Base-by-base conservation (phyloP, 306 rosid genomes). In the Oemleria cerasiformis region DNA sequence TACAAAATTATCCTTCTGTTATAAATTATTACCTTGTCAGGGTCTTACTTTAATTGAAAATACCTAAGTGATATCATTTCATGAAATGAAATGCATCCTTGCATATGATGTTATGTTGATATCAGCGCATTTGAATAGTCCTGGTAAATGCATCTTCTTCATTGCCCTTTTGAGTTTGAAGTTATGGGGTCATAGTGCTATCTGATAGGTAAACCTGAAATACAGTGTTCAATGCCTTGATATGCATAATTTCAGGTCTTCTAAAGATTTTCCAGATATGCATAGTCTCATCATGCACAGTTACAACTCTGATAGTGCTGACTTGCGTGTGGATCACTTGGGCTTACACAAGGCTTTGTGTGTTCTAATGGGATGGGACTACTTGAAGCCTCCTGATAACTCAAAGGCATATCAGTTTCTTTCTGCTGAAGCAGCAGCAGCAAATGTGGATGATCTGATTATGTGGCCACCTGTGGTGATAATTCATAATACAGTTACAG, bases 381-480 rank as follows among this genome's bases (percentile, higher is more conserved):
- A 84, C 84, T 85, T 77, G 23, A 85, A 78, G 88, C 82, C 96
- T 71, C 97, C 99, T 47, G 97, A 95, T 86, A 92, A 78, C 84
- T 85, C 96, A 47, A 95, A 81, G 90, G 81, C 92, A 0, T 95
- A 95, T 86, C 89, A 81, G 78, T 84, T 86, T 73, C 85, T 88
- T 79, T 78, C 99, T 68, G 92, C 96, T 75, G 91, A 88, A 57
- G 97, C 89, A 86, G 99, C 96, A 85, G 92, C 92, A 73, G 90
- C 88, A 75, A 91, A 95, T 63, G 90, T 72, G 83, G 96, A 92
- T 76, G 99, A 95, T 85, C 88, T 95, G 81, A 80, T 95, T 80
- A 73, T 95, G 90, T 95, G 99, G 99, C 99, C 99, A 44, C 99
- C 99, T 77, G 44, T 89, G 89, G 99, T 95, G 82, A 89, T 95